A percentile compares a stretch with the other conserved stretches of the same genome.
Evolutionary conservation across 805 yeast species (phyloP).

Genomic region (Ogataea degrootiae): DNA sequence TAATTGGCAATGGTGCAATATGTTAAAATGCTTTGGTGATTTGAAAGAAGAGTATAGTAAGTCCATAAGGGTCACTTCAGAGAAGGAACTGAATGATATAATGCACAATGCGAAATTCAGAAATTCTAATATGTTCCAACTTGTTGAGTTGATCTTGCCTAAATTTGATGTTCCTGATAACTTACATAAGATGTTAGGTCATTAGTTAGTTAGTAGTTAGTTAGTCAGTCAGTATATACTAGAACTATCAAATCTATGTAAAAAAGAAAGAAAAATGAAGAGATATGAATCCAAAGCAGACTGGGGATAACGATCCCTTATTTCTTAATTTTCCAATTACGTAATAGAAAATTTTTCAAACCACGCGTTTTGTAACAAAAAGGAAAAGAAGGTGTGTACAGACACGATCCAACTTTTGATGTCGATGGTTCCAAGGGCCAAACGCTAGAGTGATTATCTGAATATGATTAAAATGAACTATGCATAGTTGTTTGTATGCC

Average conservation of each 20-base stretch:
- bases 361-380: no score
- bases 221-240: no score
- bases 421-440: no score
- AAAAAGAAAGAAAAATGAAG: not conserved
- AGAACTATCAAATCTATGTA: not conserved
- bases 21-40: slow-evolving; percentile 67
- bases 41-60: slow-evolving; percentile 27
- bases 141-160: slow-evolving; percentile 58
- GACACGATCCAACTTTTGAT: no score
- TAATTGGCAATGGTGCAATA: slow-evolving; percentile 62
- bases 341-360: not conserved
- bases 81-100: slow-evolving; percentile 32
- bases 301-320: not conserved
- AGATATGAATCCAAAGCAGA: not conserved
- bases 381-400: no score
- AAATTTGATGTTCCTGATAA: slow-evolving; percentile 60
- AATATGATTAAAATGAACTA: no score
- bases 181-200: slow-evolving; percentile 24
- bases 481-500: no score
- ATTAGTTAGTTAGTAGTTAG: not conserved
- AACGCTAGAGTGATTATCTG: no score
- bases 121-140: slow-evolving; percentile 35
- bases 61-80: slow-evolving; percentile 32
- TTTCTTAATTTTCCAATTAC: not conserved
- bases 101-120: slow-evolving; percentile 31